These are phyloP conservation scores for Lodderomyces elongisporus DNA, from an alignment of 1,139 yeast species.

Conservation along the genomic window DNA sequence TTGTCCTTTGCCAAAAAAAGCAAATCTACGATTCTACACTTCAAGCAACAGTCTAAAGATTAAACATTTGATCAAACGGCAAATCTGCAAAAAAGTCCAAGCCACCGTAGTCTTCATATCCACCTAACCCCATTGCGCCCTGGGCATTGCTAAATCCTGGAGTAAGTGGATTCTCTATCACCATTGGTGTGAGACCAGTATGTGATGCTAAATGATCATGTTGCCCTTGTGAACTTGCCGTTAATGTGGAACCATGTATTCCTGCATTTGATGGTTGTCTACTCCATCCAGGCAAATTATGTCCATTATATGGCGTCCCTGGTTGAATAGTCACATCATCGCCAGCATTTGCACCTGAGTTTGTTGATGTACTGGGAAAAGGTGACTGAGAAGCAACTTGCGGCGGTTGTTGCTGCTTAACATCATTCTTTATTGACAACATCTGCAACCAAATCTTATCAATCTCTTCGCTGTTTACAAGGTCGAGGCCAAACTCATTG, in stretches of 20 bases:
- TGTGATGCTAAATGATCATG: neutral
- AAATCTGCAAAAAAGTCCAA: slow-evolving; percentile 24
- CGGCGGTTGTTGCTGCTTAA: slow-evolving; percentile 3
- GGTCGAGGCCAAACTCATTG: slow-evolving; percentile 20
- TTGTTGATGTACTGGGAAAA: slow-evolving; percentile 1
- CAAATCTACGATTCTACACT: too few species aligned
- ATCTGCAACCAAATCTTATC: slow-evolving; percentile 40
- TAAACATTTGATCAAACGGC: slow-evolving; percentile 17
- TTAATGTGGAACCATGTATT: too few species aligned
- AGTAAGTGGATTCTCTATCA: slow-evolving; percentile 3
- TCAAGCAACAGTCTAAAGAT: too few species aligned
- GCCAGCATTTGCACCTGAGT: slow-evolving; percentile 5
- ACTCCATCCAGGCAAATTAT: too few species aligned
- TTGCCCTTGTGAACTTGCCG: too few species aligned
- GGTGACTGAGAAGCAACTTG: neutral
- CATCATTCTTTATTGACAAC: slow-evolving; percentile 29
- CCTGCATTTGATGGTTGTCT: too few species aligned
- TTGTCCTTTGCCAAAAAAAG: too few species aligned
- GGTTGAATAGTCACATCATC: too few species aligned
- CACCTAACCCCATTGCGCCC: too few species aligned
- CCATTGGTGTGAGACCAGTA: slow-evolving; percentile 2
- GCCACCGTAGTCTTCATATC: slow-evolving; percentile 10
- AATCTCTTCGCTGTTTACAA: slow-evolving; percentile 29
- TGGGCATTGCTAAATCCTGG: too few species aligned
- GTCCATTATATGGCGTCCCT: too few species aligned